Evolutionary conservation across 306 rosid genomes (phyloP), one percentile per base, ranked within the genome.

Genomic region (Inga leiocalycina): DNA sequence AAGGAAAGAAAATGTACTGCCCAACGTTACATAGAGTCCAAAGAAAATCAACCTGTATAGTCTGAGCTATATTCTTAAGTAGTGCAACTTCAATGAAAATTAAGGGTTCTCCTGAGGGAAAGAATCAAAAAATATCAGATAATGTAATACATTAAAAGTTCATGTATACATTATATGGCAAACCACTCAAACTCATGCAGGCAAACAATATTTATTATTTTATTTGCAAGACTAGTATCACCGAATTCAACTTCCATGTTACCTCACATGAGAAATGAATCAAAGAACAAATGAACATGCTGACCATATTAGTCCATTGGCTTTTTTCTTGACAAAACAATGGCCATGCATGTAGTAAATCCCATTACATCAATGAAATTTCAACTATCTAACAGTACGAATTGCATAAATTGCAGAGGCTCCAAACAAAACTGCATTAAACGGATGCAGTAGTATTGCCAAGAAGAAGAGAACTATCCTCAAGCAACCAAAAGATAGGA

Each of bases 71-170:
- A 80, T 86, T 64, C 86, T 91, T 91, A 87, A 88, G 76, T 20
- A 91, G 90, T 59, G 93, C 94, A 81, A 86, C 94, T 88, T 91
- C 94, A 69, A 91, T 91, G 76, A 91, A 91, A 79, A 91, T 89
- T 71, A 91, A 88, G 52, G 94, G 93, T 81, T 89, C 93, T 52
- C 90, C 94, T 56, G 79, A 64, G 70, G 66, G 75, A 73, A 19
- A 10, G 14, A 43, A 22, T 6, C 41, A 32, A 41, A 41, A 66
- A 37, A 41, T 51, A 22, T 52, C n/a, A 49, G 39, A 10, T 48
- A 46, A 49, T 75, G 59, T 68, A 75, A 57, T 48, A 16, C 10
- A 8, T 13, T 8, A 48, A 2, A 74, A 64, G 4, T 30, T 34
- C 43, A 81, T 14, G 17, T 8, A 37, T 43, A 51, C 19, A 57